phyloP scores from a whole-genome alignment of 169 alveolate species.

The Neospora caninum region DNA sequence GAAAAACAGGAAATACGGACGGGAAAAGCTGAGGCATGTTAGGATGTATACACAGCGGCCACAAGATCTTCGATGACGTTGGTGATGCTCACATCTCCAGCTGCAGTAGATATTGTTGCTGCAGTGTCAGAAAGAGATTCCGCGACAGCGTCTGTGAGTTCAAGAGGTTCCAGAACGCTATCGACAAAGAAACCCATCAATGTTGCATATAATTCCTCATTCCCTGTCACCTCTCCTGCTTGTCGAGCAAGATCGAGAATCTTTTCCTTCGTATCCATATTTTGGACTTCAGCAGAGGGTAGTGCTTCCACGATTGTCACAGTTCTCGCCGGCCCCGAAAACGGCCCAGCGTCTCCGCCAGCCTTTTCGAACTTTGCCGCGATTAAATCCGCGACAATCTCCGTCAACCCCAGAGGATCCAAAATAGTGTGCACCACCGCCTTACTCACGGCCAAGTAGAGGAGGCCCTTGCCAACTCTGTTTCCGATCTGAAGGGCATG shows the following conservation, averaged over 20 bases:
- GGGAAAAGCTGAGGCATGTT: background rate
- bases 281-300: background rate
- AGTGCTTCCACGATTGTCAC: background rate
- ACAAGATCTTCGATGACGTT: slow-evolving; percentile 17
- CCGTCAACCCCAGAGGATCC: slow-evolving; percentile 22
- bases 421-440: slow-evolving; percentile 5
- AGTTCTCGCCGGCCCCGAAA: slow-evolving; percentile 18
- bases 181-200: slow-evolving; percentile 7
- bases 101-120: background rate
- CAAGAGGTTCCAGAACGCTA: background rate
- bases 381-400: background rate
- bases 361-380: background rate
- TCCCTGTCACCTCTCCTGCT: slow-evolving; percentile 5
- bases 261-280: background rate
- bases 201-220: background rate
- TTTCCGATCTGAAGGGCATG: background rate
- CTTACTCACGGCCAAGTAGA: slow-evolving; percentile 11
- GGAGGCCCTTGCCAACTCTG: background rate
- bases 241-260: background rate
- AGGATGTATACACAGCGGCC: slow-evolving; percentile 1
- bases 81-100: background rate
- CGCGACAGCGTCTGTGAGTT: background rate
- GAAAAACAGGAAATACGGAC: background rate
- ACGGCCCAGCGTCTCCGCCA: background rate
- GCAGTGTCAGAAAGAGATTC: background rate